These are phyloP conservation scores for Phellinidium pouzarii DNA, from an alignment of 1,284 basidiomycete genomes.

Conservation along the genomic window DNA sequence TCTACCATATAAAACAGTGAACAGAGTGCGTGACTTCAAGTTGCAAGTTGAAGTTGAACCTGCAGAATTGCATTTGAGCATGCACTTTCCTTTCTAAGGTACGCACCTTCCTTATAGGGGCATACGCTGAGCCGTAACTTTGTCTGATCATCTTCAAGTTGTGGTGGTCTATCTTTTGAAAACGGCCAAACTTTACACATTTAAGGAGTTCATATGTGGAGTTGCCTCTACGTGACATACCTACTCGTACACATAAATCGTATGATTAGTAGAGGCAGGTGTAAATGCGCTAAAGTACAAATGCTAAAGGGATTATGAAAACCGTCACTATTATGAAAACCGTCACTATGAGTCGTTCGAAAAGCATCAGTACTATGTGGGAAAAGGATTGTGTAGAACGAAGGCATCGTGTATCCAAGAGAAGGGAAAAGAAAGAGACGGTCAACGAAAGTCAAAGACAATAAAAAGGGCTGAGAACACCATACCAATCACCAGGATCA, in stretches of 20 bases:
- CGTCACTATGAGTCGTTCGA: too few species aligned
- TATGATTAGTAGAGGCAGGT: background rate
- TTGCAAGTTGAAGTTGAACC: too few species aligned
- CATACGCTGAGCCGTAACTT: too few species aligned
- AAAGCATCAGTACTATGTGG: too few species aligned
- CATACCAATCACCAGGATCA: slow-evolving; percentile 7
- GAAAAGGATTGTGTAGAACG: background rate
- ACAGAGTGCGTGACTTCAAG: too few species aligned
- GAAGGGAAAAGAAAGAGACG: background rate
- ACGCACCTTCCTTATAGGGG: too few species aligned
- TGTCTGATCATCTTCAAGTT: too few species aligned
- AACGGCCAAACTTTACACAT: too few species aligned
- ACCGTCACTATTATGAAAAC: slow-evolving; percentile 12
- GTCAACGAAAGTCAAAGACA: slow-evolving; percentile 1
- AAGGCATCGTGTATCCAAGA: background rate
- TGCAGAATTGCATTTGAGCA: too few species aligned
- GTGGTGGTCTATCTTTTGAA: too few species aligned
- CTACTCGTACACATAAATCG: background rate
- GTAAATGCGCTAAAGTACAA: background rate
- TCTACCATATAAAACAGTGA: too few species aligned
- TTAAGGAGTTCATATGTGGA: background rate
- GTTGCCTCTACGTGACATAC: background rate
- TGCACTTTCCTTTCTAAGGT: too few species aligned
- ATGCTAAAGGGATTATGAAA: slow-evolving; percentile 1
- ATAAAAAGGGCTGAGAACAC: background rate